Evolutionary conservation across 2,329 filamentous ascomycete genomes (phyloP), one percentile per base, ranked within the genome.

Genomic region (Aspergillus sergii): DNA sequence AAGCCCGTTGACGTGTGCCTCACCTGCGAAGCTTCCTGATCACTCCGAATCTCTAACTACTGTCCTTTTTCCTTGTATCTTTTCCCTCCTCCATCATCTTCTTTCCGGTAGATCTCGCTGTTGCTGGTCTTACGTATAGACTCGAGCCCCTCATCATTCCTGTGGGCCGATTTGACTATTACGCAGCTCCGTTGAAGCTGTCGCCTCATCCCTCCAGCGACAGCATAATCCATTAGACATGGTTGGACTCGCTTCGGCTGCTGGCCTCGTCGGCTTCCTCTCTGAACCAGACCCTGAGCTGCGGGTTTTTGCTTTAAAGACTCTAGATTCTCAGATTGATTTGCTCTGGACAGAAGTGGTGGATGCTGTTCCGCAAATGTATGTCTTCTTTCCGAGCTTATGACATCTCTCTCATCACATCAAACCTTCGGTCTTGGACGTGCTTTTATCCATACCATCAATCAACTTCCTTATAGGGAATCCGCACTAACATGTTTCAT

Each of bases 341-440:
- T 91, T 94, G 68, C 88, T 99, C 71, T 99, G 95, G 95, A 96
- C 94, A 66, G 95, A 99, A 81, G 94, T 99, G 68, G 94, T 95
- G 59, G 92, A 91, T 62, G 91, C 93, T 64, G 88, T 99, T 75
- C 93, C 91, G 75, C 90, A 97, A 81, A 97, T 99, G 94, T 97
- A 86, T 81, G 88, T 81, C 30, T 56, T 45, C 23, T 26, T 45
- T 39, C 36, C 46, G 23, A 53, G 34, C 36, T 32, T 55, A 61
- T 64, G 23, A 16, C n/a, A 56, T 39, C 16, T 56, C 28, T 23
- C 23, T 41, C 11, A 14, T 26, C 30, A 45, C 14, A 4, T 1
- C 12, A 39, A 23, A 11, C 8, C 3, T 53, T 34, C 9, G 34
- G 28, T 14, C 12, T 30, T 34, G 8, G 23, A n/a, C 19, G 4